A percentile compares a stretch with the other conserved stretches of the same genome.
phyloP scores from a whole-genome alignment of 345 rosid species.

The Populus pruinosa region DNA sequence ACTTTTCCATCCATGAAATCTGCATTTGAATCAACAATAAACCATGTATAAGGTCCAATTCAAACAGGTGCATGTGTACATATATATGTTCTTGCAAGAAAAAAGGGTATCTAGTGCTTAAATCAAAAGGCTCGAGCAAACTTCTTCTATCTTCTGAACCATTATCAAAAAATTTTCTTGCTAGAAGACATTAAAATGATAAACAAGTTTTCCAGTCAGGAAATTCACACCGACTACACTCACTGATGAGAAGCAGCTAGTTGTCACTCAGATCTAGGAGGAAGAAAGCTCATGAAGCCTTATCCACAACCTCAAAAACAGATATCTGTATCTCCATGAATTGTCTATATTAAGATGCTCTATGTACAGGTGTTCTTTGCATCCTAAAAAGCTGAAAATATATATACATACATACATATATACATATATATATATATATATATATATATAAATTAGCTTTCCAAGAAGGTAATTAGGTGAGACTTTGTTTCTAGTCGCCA shows the following conservation, averaged over 20 bases:
- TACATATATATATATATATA: no score
- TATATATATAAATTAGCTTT: neutral
- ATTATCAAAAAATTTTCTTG: neutral
- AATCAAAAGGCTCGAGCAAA: neutral
- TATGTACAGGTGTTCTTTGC: neutral
- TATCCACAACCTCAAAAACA: neutral
- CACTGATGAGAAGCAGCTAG: neutral
- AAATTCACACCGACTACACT: neutral
- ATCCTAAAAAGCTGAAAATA: neutral
- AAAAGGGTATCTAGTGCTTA: neutral
- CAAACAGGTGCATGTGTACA: neutral
- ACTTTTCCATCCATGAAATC: constrained; percentile 99
- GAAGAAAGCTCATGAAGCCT: neutral
- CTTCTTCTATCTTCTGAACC: neutral
- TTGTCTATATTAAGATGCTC: neutral
- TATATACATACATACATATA: no score
- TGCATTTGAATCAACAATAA: constrained; percentile 31
- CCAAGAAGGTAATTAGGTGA: constrained; percentile 1
- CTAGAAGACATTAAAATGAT: neutral
- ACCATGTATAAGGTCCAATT: constrained; percentile 1
- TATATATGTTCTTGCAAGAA: constrained; percentile 6
- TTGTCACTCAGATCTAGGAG: constrained; percentile 1
- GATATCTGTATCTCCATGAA: neutral
- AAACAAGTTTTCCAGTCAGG: neutral
- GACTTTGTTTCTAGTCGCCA: neutral